Evolutionary conservation across 441 rosid species (phyloP), one percentile per base, ranked within the genome.

Genomic region (Corymbia citriodora): DNA sequence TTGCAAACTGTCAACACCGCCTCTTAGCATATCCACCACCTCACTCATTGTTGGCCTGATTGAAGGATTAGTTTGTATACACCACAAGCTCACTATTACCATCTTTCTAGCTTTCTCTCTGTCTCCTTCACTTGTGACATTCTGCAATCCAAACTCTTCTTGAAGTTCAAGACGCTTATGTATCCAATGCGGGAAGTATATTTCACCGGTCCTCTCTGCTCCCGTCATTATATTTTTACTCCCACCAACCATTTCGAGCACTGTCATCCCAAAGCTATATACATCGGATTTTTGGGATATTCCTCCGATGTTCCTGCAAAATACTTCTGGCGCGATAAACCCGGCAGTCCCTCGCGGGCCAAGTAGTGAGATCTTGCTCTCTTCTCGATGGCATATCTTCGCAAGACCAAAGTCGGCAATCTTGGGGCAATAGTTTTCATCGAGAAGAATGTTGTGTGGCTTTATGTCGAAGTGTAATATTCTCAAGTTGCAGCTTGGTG

Each of bases 11-110:
- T 90, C 87, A 15, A 31, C 55, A 10, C 52, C 48, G 9, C 63
- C 90, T 82, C 68, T 25, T 55, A 90, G 23, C 88, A 89, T 90
- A 14, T 92, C 79, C 53, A 89, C 52, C 87, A 86, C 90, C 25
- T 61, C 40, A 31, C 19, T 88, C 33, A 89, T 89, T 21, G 88
- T 9, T 55, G 91, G 91, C 72, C 92, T 79, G 21, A 33, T 17
- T 48, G 86, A 87, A 29, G 90, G 92, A 13, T 36, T 13, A 12
- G 55, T 55, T 49, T 87, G 90, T 57, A 91, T 61, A 50, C 59
- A 89, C 59, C 91, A 89, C 21, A 87, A 82, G 88, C 88, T 81
- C 81, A 87, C 89, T 50, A 63, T 31, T 53, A 89, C 40, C 91
- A 91, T 79, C 79, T 90, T 91, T 88, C 55, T 91, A 7, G 82